These are phyloP conservation scores for Boletus patriciae DNA, from an alignment of 768 basidiomycete species.

Conservation along the genomic window DNA sequence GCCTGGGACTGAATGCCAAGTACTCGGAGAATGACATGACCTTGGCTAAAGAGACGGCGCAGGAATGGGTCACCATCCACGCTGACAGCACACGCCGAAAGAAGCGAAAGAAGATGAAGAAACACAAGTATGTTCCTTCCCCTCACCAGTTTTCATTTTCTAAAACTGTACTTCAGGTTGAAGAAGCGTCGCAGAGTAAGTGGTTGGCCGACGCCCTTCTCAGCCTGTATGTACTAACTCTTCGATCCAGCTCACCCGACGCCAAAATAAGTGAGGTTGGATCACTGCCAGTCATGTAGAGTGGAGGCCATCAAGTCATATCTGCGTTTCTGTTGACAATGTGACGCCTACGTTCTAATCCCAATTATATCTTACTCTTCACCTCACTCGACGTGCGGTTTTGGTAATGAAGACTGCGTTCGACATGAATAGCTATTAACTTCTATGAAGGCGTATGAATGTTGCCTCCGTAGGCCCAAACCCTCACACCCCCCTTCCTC, in stretches of 20 bases:
- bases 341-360: not conserved
- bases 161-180: constrained; percentile 48
- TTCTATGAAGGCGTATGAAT: not conserved
- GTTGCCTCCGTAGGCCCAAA: constrained; percentile 50
- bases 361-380: not conserved
- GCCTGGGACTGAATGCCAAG: constrained; percentile 59
- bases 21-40: constrained; percentile 50
- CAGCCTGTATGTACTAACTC: constrained; percentile 17
- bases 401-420: not conserved
- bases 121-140: constrained; percentile 75
- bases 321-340: constrained; percentile 9
- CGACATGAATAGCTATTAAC: not conserved
- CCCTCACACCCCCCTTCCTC: constrained; percentile 64
- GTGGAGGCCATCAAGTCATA: not conserved
- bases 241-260: constrained; percentile 46
- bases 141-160: constrained; percentile 5
- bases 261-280: constrained; percentile 31
- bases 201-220: constrained; percentile 13
- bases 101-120: constrained; percentile 92
- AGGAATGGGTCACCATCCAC: constrained; percentile 63
- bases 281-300: not conserved
- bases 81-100: constrained; percentile 85
- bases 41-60: constrained; percentile 53
- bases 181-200: constrained; percentile 88
- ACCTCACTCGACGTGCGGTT: not conserved